phyloP scores from a whole-genome alignment of 805 yeast species.

The Sugiyamaella chiloensis region DNA sequence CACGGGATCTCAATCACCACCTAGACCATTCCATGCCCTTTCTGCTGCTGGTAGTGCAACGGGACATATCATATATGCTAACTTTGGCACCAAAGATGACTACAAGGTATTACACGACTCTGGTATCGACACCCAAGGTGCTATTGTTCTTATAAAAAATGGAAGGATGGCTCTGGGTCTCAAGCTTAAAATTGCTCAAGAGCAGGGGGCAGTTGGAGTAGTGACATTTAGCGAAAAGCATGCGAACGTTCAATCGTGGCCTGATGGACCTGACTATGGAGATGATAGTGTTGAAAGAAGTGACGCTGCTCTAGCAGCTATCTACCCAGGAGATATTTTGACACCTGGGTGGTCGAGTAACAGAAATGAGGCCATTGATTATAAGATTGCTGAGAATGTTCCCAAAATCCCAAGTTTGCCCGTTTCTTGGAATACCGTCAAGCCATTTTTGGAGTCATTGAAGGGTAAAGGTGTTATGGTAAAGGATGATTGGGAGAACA shows the following conservation, averaged over 20 bases:
- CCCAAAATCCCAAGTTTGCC: conserved; percentile 78
- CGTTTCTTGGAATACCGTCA: conserved; percentile 69
- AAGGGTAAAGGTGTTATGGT: conserved; percentile 40
- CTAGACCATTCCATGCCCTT: conserved; percentile 58
- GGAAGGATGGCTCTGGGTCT: conserved; percentile 47
- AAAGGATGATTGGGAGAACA: conserved; percentile 21
- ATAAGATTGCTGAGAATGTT: conserved; percentile 50
- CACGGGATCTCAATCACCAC: conserved; percentile 27
- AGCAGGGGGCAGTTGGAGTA: conserved; percentile 58
- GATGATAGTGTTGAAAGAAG: conserved; percentile 50
- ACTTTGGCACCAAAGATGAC: conserved; percentile 62
- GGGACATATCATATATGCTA: conserved; percentile 58
- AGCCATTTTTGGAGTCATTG: conserved; percentile 38
- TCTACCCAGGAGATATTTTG: conserved; percentile 73
- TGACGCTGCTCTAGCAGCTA: conserved; percentile 28
- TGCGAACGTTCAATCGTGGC: conserved; percentile 27
- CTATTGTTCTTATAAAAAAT: conserved; percentile 59
- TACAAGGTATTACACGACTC: conserved; percentile 40
- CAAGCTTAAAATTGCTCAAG: conserved; percentile 54
- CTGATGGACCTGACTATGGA: conserved; percentile 35
- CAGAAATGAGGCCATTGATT: conserved; percentile 38
- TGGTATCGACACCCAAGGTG: conserved; percentile 42
- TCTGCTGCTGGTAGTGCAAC: conserved; percentile 55
- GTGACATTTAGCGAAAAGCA: conserved; percentile 53
- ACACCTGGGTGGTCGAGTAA: conserved; percentile 71